These are phyloP conservation scores for Striga asiatica DNA, from an alignment of 257 asterid genomes.

Conservation along the genomic window DNA sequence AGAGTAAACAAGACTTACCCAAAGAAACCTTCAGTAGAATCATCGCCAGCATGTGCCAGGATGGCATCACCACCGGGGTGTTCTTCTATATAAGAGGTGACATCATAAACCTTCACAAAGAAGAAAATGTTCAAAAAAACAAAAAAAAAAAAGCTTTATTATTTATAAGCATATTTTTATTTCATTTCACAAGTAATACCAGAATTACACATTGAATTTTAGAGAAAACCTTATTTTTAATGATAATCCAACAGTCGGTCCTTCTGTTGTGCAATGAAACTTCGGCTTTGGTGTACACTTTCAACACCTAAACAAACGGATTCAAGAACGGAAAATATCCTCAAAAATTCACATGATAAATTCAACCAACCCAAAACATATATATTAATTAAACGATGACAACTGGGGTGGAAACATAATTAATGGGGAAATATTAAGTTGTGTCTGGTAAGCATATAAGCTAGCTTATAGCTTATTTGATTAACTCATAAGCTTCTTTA, in stretches of 20 bases:
- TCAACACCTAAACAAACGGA: conserved; percentile 30
- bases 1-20: conserved; percentile 59
- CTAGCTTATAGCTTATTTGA: too few relatives aligned
- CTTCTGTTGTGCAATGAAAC: conserved; percentile 71
- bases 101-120: too few relatives aligned
- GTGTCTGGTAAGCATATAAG: too few relatives aligned
- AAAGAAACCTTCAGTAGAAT: conserved; percentile 80
- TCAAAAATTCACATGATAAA: neutral
- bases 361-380: too few relatives aligned
- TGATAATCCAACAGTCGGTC: conserved; percentile 94
- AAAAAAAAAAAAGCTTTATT: too few relatives aligned
- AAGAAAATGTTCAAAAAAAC: too few relatives aligned
- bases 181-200: neutral
- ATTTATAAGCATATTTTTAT: too few relatives aligned
- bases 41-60: conserved; percentile 82
- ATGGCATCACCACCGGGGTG: conserved; percentile 99
- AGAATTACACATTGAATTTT: neutral
- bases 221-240: conserved; percentile 68
- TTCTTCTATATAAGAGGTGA: conserved; percentile 85
- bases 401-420: neutral
- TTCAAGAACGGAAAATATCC: neutral
- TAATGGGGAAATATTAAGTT: neutral
- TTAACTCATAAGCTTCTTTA: too few relatives aligned
- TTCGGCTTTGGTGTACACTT: conserved; percentile 54
- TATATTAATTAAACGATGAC: too few relatives aligned